phyloP scores from a whole-genome alignment of 345 rosid genomes.

The Citrus inodora region DNA sequence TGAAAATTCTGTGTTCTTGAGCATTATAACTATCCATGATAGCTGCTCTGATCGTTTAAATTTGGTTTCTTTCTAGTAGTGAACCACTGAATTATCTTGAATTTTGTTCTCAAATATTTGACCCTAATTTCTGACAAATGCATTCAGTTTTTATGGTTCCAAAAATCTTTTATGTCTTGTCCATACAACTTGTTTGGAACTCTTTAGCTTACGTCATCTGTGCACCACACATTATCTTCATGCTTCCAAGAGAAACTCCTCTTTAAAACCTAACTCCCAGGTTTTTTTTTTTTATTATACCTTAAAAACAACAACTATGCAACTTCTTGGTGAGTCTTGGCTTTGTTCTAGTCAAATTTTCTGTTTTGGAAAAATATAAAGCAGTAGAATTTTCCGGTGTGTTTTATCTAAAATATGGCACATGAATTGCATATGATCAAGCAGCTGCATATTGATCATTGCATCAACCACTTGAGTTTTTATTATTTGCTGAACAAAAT shows the following conservation, averaged over 20 bases:
- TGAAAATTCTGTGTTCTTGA: constrained; percentile 3
- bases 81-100: constrained; percentile 4
- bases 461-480: neutral
- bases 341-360: neutral
- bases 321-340: constrained; percentile 7
- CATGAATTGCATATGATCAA: neutral
- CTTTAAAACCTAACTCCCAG: neutral
- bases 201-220: neutral
- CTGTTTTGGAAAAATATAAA: neutral
- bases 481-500: neutral
- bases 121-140: neutral
- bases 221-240: neutral
- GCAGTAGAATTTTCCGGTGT: neutral
- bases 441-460: neutral
- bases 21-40: neutral
- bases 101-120: neutral
- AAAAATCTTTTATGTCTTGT: neutral
- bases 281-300: neutral
- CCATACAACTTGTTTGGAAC: neutral
- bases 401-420: neutral
- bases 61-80: neutral
- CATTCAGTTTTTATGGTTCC: neutral
- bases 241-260: neutral
- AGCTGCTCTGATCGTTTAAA: neutral
- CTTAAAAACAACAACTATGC: neutral